A percentile compares a stretch with the other conserved stretches of the same genome.
Evolutionary conservation across 73 alveolate species (phyloP).

Genomic region (Symbiodinium natans): DNA sequence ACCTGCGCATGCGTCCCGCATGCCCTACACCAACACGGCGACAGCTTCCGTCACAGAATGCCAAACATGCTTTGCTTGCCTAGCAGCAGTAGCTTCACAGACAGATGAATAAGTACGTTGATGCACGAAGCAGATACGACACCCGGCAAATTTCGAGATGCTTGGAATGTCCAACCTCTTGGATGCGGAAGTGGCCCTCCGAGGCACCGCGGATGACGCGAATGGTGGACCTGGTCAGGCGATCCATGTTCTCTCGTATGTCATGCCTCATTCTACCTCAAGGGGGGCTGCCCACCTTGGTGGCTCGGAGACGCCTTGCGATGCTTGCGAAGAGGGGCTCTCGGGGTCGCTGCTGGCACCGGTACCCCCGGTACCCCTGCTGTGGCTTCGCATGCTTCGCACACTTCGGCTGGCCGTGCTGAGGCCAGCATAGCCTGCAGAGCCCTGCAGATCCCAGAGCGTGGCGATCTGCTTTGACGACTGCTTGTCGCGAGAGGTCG

Average conservation of each 20-base stretch:
- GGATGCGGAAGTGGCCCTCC: conserved; percentile 8
- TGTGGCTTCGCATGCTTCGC: neutral
- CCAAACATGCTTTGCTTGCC: no score
- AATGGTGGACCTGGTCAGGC: neutral
- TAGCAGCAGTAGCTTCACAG: no score
- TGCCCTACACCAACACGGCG: no score
- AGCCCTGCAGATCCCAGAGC: conserved; percentile 19
- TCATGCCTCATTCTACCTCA: no score
- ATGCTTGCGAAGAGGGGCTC: neutral
- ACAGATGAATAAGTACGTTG: no score
- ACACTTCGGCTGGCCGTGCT: no score
- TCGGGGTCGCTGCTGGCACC: neutral
- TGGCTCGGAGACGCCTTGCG: neutral
- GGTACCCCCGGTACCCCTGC: neutral
- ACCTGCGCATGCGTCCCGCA: no score
- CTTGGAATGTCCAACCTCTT: neutral
- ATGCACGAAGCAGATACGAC: no score
- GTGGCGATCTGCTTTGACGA: neutral
- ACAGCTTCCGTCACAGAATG: no score
- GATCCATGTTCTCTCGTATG: no score
- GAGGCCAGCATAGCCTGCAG: no score
- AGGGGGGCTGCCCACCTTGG: neutral
- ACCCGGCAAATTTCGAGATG: no score
- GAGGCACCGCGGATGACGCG: conserved; percentile 2
- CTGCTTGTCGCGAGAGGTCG: neutral